Base-by-base conservation (phyloP, 257 asterid species). In the Solanum pinnatisectum region DNA sequence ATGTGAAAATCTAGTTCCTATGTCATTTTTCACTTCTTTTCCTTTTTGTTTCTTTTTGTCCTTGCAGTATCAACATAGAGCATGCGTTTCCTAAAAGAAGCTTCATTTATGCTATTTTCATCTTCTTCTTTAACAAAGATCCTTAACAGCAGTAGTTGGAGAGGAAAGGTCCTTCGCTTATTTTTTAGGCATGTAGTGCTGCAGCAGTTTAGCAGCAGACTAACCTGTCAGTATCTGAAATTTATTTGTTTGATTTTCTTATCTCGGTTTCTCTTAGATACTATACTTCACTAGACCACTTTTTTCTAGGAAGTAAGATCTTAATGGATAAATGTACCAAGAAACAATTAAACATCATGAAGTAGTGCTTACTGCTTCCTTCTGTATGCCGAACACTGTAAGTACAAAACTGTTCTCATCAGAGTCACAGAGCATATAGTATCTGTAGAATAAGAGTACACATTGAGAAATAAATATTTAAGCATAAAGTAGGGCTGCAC, bases 321-420 rank as follows among this genome's bases (percentile, higher is more conserved):
- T 52, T 52, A 52, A 52, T 52, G 63, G 63, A 52, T 16, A 52
- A 16, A 18, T 52, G 23, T 52, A 0, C 23, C 22, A 52, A 52
- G 35, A 52, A 39, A 25, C 49, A 22, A 11, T 12, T 6, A 33
- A 42, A 25, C 27, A 36, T 3, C 33, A 36, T 22, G 33, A 74
- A 74, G 78, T 81, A 37, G 78, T 83, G 90, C 95, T 90, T 91
- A 96, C 63, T 52, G 63, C 63, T 52, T 52, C 23, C 63, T 52
- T 16, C 63, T 16, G 23, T 52, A 52, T 52, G 23, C 10, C 23
- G 23, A 52, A 52, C 63, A 16, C 63, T 52, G 9, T 3, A 52
- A 52, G 63, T 52, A 52, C 63, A 52, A 52, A 52, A 6, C 23
- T 52, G 8, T 52, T 52, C 23, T 52, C 23, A 16, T 52, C 63